These are phyloP conservation scores for Fusarium kyushuense DNA, from an alignment of 2,329 filamentous ascomycete species.

Conservation along the genomic window DNA sequence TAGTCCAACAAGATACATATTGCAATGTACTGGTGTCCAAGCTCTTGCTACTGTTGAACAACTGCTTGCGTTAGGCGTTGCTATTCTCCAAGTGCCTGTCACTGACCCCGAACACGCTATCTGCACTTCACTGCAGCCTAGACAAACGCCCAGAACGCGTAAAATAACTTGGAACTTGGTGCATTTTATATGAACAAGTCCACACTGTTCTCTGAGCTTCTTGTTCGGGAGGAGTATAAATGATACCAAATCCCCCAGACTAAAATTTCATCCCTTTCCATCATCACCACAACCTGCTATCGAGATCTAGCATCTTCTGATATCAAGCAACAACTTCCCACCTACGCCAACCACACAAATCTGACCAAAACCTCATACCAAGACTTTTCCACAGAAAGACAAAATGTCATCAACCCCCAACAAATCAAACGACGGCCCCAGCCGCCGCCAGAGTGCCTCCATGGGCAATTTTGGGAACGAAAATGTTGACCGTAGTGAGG, in stretches of 20 bases:
- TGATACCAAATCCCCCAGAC: not conserved
- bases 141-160: not conserved
- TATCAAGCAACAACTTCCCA: not conserved
- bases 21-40: not conserved
- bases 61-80: not conserved
- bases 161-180: no score
- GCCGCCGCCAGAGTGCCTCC: not conserved
- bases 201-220: not conserved
- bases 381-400: no score
- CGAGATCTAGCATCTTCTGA: not conserved
- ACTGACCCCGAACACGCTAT: not conserved
- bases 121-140: not conserved
- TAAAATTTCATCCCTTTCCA: not conserved
- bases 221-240: not conserved
- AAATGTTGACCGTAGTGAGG: not conserved
- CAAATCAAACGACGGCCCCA: not conserved
- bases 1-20: not conserved
- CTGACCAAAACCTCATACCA: no score
- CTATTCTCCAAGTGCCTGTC: not conserved
- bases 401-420: not conserved
- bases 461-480: constrained; percentile 1
- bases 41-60: not conserved
- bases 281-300: not conserved
- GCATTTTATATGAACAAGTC: not conserved
- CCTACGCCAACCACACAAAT: not conserved